phyloP scores from a whole-genome alignment of 139 green algal species.

The Chlorella sp. region DNA sequence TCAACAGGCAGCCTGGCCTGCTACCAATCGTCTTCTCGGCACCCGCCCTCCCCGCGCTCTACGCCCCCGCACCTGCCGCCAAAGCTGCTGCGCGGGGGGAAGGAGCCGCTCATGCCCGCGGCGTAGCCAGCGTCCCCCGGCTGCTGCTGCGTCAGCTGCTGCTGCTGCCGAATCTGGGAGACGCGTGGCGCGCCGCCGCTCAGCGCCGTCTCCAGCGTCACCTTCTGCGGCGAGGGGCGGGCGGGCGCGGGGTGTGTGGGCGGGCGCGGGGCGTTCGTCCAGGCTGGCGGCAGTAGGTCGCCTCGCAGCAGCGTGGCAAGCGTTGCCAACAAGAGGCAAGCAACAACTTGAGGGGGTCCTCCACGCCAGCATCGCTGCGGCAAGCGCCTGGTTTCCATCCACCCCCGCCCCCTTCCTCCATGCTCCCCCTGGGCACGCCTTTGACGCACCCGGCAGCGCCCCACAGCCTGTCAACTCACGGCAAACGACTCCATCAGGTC shows the following conservation, averaged over 20 bases:
- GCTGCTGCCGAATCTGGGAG: constrained; percentile 57
- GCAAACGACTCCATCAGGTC: constrained; percentile 49
- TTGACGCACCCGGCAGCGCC: constrained; percentile 15
- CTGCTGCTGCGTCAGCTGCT: constrained; percentile 32
- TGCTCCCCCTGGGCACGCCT: too few species aligned
- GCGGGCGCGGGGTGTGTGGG: neutral
- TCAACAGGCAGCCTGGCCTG: too few species aligned
- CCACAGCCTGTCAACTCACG: constrained; percentile 3
- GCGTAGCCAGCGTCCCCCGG: neutral
- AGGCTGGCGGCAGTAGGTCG: too few species aligned
- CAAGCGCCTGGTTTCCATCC: too few species aligned
- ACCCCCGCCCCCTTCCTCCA: constrained; percentile 26
- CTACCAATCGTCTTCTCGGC: neutral
- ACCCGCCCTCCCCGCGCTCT: neutral
- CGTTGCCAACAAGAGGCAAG: neutral
- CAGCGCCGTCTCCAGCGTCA: constrained; percentile 43
- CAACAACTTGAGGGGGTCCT: too few species aligned
- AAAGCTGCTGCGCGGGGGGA: neutral
- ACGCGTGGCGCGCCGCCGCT: constrained; percentile 57
- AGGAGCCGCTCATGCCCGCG: neutral
- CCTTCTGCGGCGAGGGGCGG: neutral
- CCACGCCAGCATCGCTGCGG: neutral
- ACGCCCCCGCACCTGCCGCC: constrained; percentile 7
- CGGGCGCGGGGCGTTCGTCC: too few species aligned
- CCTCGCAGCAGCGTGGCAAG: neutral